Conservation (phyloP, 805 yeast species). For the Myxozyma kluyveri region DNA sequence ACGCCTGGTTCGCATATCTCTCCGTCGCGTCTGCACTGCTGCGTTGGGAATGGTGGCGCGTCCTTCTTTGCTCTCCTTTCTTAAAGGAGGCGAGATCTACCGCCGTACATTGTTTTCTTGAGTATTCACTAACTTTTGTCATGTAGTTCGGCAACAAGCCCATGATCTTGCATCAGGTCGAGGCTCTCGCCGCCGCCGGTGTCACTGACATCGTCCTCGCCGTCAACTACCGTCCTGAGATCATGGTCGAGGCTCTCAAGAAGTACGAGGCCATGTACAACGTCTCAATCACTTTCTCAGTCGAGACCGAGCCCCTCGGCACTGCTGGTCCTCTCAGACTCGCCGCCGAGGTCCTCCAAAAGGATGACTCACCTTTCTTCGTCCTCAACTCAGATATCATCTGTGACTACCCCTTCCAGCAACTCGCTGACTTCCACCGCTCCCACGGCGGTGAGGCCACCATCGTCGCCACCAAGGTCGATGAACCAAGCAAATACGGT, state of each 20-base stretch:
- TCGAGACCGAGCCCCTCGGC: conserved; percentile 98
- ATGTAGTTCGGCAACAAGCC: conserved; percentile 92
- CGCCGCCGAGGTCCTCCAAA: conserved; percentile 89
- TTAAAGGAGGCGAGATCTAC: too few relatives aligned
- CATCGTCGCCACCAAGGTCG: conserved; percentile 98
- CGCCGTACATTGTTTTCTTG: too few relatives aligned
- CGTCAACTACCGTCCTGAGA: conserved; percentile 99
- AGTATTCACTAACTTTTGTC: conserved; percentile 2
- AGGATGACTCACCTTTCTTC: conserved; percentile 94
- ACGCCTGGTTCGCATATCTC: too few relatives aligned
- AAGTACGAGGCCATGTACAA: conserved; percentile 94
- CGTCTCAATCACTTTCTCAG: conserved; percentile 91
- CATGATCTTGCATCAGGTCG: conserved; percentile 97
- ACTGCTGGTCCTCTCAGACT: conserved; percentile 99
- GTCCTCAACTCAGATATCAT: conserved; percentile 98
- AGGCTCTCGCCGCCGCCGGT: conserved; percentile 96
- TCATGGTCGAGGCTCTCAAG: conserved; percentile 92
- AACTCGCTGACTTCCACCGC: conserved; percentile 87
- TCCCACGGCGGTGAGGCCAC: conserved; percentile 98
- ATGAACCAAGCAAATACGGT: conserved; percentile 99
- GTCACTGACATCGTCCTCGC: conserved; percentile 98
- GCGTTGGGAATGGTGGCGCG: too few relatives aligned
- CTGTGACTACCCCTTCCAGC: conserved; percentile 96
- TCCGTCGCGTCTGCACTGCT: too few relatives aligned
- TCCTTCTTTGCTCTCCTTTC: too few relatives aligned